phyloP scores from a whole-genome alignment of 306 rosid genomes.

The Trifolium dubium region DNA sequence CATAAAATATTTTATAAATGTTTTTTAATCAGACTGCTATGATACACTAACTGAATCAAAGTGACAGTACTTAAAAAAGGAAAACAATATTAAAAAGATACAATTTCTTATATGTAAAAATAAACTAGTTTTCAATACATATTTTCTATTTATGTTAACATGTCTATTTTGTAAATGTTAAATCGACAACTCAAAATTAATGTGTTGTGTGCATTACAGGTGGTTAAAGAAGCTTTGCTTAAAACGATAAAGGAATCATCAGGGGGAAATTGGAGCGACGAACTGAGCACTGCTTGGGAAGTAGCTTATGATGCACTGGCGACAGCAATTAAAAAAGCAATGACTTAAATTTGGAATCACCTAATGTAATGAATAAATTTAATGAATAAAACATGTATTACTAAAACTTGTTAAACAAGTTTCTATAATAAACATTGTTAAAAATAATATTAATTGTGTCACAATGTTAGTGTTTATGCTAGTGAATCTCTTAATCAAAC shows the following conservation, averaged over 20 bases:
- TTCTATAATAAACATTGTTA: background rate
- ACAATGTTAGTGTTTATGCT: no score
- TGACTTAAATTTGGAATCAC: background rate
- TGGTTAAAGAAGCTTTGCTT: background rate
- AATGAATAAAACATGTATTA: background rate
- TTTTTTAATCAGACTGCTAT: no score
- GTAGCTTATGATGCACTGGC: background rate
- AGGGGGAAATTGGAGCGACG: background rate
- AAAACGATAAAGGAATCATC: background rate
- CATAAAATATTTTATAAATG: background rate
- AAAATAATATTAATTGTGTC: background rate
- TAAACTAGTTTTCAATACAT: background rate
- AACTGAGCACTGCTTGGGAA: conserved; percentile 7
- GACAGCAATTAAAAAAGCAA: background rate
- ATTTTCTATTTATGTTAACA: background rate
- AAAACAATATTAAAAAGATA: no score
- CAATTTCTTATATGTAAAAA: no score
- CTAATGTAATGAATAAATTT: background rate
- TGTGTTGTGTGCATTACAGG: background rate
- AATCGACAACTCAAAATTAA: background rate
- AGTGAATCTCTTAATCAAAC: no score
- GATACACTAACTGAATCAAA: no score
- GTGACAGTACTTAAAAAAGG: no score
- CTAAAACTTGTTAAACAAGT: background rate
- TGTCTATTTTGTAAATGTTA: background rate